Conservation (phyloP, 2,329 filamentous ascomycete genomes). For the Exophiala mesophila region DNA sequence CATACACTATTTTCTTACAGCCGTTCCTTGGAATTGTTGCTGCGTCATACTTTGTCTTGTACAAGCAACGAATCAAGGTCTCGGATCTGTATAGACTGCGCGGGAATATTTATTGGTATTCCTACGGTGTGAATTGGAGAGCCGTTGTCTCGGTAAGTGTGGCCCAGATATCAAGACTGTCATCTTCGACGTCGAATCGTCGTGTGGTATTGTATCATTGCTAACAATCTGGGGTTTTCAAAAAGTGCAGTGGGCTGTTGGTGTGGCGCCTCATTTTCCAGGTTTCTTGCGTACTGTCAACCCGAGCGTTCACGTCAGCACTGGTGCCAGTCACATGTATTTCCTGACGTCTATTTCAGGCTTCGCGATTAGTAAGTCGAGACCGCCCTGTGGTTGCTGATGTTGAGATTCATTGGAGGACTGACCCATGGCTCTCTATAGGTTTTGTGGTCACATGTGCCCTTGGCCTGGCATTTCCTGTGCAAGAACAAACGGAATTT, state of each 20-base stretch:
- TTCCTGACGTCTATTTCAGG: background rate
- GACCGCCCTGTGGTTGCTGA: no score
- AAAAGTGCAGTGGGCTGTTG: constrained; percentile 31
- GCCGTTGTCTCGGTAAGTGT: constrained; percentile 25
- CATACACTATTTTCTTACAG: constrained; percentile 43
- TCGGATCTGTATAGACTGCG: constrained; percentile 38
- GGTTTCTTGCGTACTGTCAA: constrained; percentile 26
- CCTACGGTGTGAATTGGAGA: constrained; percentile 41
- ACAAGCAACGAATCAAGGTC: constrained; percentile 37
- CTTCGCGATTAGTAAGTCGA: constrained; percentile 1
- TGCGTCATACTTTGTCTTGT: constrained; percentile 30
- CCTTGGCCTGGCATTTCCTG: background rate
- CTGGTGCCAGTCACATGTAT: constrained; percentile 25
- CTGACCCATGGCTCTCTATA: background rate
- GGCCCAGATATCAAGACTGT: no score
- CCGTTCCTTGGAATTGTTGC: constrained; percentile 34
- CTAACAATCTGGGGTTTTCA: background rate
- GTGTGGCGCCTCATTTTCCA: constrained; percentile 29
- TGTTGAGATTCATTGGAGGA: background rate
- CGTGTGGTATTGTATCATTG: no score
- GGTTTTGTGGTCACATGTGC: background rate
- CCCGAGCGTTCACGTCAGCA: constrained; percentile 22
- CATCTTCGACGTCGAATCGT: no score
- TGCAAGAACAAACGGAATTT: background rate
- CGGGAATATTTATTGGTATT: constrained; percentile 39